Conservation (phyloP, 768 basidiomycete species). For the Pisolithus sp. region DNA sequence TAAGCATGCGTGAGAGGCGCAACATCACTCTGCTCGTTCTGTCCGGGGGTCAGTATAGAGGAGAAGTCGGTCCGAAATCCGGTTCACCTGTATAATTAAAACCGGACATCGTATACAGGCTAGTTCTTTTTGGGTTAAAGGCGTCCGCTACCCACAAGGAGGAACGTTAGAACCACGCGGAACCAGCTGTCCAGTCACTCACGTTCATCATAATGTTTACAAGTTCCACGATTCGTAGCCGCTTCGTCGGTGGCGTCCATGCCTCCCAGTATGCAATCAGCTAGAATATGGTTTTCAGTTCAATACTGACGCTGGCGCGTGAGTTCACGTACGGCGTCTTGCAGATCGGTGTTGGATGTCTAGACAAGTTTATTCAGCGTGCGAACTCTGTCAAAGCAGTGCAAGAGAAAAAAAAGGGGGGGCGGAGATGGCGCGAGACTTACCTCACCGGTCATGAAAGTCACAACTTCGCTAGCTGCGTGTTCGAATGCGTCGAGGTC, state of each 20-base stretch:
- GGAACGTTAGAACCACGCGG: background rate
- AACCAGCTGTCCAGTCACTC: slow-evolving; percentile 15
- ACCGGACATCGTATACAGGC: slow-evolving; percentile 56
- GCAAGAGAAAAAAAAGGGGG: background rate
- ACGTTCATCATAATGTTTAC: slow-evolving; percentile 58
- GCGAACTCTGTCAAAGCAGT: background rate
- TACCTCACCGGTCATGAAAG: slow-evolving; percentile 52
- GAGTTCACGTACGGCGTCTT: slow-evolving; percentile 51
- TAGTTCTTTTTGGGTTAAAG: slow-evolving; percentile 41
- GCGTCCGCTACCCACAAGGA: slow-evolving; percentile 41
- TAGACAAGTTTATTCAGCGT: slow-evolving; percentile 2
- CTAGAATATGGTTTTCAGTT: slow-evolving; percentile 30
- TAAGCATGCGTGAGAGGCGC: slow-evolving; percentile 56
- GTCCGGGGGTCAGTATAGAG: slow-evolving; percentile 1
- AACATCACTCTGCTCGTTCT: slow-evolving; percentile 57
- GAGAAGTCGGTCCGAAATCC: background rate
- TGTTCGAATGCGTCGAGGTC: slow-evolving; percentile 66
- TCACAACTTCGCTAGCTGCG: slow-evolving; percentile 52
- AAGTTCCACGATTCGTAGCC: slow-evolving; percentile 47
- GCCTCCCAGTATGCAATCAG: slow-evolving; percentile 62
- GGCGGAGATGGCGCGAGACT: slow-evolving; percentile 12
- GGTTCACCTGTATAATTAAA: slow-evolving; percentile 59
- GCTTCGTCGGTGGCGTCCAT: slow-evolving; percentile 45
- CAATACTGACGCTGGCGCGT: background rate
- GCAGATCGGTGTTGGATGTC: slow-evolving; percentile 42